A percentile compares a stretch with the other conserved stretches of the same genome.
Conservation (phyloP, 495 filamentous ascomycete species). For the Penicillium robsamsonii region DNA sequence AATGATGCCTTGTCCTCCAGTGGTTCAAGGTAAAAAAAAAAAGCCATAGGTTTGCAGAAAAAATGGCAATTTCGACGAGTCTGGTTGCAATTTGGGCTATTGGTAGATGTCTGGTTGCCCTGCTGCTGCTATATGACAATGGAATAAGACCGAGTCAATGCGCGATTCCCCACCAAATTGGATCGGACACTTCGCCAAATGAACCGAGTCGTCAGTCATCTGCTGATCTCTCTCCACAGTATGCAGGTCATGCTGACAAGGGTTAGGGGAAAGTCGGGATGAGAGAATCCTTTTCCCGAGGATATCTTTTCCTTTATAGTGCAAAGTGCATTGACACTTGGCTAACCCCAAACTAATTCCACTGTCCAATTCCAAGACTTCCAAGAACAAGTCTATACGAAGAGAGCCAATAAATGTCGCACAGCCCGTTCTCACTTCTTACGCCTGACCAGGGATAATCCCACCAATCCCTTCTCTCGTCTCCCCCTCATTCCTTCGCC, state of each 20-base stretch:
- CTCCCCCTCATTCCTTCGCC: background rate
- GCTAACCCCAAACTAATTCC: background rate
- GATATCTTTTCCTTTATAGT: background rate
- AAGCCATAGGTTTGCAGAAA: background rate
- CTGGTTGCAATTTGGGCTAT: background rate
- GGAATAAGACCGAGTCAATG: conserved; percentile 4
- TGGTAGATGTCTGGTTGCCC: background rate
- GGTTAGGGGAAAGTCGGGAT: background rate
- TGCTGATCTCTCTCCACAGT: conserved; percentile 15
- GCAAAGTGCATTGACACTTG: background rate
- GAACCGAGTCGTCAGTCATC: conserved; percentile 13
- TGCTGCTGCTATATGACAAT: background rate
- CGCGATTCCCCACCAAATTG: background rate
- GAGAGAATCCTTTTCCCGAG: background rate
- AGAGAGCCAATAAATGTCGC: background rate
- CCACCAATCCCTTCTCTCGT: conserved; percentile 24
- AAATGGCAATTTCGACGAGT: background rate
- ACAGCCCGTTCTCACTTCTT: conserved; percentile 8
- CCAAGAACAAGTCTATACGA: background rate
- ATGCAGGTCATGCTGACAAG: conserved; percentile 3
- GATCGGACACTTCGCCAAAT: conserved; percentile 15
- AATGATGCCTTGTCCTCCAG: background rate
- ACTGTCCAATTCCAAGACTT: background rate
- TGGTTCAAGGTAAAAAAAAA: background rate
- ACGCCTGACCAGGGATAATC: conserved; percentile 12